Evolutionary conservation across 2,329 filamentous ascomycete genomes (phyloP), one percentile per base, ranked within the genome.

Genomic region (Coleophoma crateriformis): DNA sequence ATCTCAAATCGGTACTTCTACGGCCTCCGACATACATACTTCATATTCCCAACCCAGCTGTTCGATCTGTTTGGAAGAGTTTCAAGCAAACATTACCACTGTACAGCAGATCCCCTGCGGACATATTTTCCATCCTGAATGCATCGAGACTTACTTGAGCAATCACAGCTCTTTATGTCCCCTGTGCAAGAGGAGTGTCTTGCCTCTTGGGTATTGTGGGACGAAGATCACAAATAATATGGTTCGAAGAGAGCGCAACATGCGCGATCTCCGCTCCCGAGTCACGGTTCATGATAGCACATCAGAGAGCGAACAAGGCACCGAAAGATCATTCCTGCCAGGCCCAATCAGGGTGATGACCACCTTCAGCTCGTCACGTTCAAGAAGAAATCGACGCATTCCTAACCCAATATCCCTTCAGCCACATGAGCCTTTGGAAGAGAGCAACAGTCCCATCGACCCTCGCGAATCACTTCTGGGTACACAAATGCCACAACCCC

Each of bases 41-140:
- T 77, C 79, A 14, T 76, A 88, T 58, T 82, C 84, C 17, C 94
- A 97, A 64, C 84, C 88, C 0, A 84, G 79, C 2, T 97, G 94
- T 64, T 82, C 88, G n/a, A 96, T 97, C 47, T 99, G 94, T 63
- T 76, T 95, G 1, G 87, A 90, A 48, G 82, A 88, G 51, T 97
- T 89, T 61, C 77, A 86, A 27, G 78, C 82, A 14, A 78, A 81
- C 35, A 70, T 76, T 15, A 86, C 88, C 0, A 79, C 83, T 17
- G 90, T 97, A 49, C 86, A 90, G 49, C 88, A 96, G 67, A 74
- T 97, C 3, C 83, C 89, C 0, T 99, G 94, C 60, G 84, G 87
- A 1, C 94, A 99, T 65, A 92, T 97, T 50, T 99, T 91, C 67
- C 92, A 99, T 58, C 86, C 88, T 0, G 85, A 88, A 56, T 99